Percentiles rank a stretch among this genome's conserved stretches.
Conservation (phyloP, 163 green algal species). For the Scenedesmus sp. region DNA sequence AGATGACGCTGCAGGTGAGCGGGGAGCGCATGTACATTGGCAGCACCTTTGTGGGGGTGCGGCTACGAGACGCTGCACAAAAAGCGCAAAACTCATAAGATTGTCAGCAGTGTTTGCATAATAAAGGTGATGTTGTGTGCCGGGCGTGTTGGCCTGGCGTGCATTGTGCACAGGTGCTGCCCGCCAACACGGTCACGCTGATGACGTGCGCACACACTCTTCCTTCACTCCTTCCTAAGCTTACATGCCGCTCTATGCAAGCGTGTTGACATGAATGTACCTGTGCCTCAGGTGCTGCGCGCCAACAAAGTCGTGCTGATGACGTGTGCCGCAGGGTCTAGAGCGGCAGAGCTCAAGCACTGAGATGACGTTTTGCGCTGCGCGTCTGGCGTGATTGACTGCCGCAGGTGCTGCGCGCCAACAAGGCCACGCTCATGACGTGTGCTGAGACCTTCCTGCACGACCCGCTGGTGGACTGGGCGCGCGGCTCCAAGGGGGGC, state of each 20-base stretch:
- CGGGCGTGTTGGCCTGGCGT: neutral
- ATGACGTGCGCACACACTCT: conserved; percentile 96
- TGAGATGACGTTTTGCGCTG: neutral
- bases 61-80: too few species aligned
- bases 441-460: conserved; percentile 98
- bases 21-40: neutral
- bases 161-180: conserved; percentile 77
- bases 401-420: conserved; percentile 82
- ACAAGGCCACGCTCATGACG: conserved; percentile 89
- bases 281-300: neutral
- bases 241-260: too few species aligned
- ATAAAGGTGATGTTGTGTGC: neutral
- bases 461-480: conserved; percentile 98
- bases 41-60: neutral
- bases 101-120: neutral
- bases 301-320: neutral
- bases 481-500: conserved; percentile 47
- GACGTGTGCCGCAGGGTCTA: too few species aligned
- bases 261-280: too few species aligned
- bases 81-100: neutral
- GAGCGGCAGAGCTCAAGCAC: too few species aligned
- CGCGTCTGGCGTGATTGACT: neutral
- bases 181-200: conserved; percentile 82
- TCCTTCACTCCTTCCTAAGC: neutral
- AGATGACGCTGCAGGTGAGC: conserved; percentile 88